Percentiles rank a stretch among this genome's conserved stretches.
Conservation (phyloP, 805 yeast genomes). For the Ogataea zsoltii region DNA sequence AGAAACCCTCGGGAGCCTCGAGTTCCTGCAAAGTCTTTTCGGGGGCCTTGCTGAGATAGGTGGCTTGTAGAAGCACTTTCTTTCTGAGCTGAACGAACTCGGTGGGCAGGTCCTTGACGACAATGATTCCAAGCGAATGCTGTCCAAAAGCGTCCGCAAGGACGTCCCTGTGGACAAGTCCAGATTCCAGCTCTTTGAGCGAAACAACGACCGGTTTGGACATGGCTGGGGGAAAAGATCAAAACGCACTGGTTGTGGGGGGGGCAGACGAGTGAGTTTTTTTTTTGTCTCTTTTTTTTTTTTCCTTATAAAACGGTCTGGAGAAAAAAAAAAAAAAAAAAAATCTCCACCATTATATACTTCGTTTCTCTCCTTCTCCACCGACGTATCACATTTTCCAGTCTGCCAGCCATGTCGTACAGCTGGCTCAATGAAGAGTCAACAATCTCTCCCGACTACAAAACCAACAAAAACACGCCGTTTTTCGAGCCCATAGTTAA, state of each 20-base stretch:
- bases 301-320: too few relatives aligned
- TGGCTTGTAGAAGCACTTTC: slow-evolving; percentile 44
- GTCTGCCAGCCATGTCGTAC: slow-evolving; percentile 17
- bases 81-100: slow-evolving; percentile 40
- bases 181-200: slow-evolving; percentile 8
- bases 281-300: not conserved
- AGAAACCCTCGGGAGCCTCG: slow-evolving; percentile 50
- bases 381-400: not conserved
- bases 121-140: slow-evolving; percentile 53
- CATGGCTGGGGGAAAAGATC: too few relatives aligned
- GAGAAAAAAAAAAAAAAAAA: too few relatives aligned
- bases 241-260: too few relatives aligned
- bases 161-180: slow-evolving; percentile 5
- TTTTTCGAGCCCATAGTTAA: slow-evolving; percentile 44
- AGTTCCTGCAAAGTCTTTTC: slow-evolving; percentile 35
- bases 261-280: not conserved
- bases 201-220: slow-evolving; percentile 15
- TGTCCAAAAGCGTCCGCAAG: slow-evolving; percentile 54
- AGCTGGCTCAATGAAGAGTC: slow-evolving; percentile 30
- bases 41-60: slow-evolving; percentile 43
- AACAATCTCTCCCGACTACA: slow-evolving; percentile 27
- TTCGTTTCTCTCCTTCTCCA: too few relatives aligned
- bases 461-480: slow-evolving; percentile 40
- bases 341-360: too few relatives aligned
- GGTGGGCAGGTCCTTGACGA: slow-evolving; percentile 45